Conservation (phyloP, 2,329 filamentous ascomycete species). For the Paecilomyces dactylethromorphus region DNA sequence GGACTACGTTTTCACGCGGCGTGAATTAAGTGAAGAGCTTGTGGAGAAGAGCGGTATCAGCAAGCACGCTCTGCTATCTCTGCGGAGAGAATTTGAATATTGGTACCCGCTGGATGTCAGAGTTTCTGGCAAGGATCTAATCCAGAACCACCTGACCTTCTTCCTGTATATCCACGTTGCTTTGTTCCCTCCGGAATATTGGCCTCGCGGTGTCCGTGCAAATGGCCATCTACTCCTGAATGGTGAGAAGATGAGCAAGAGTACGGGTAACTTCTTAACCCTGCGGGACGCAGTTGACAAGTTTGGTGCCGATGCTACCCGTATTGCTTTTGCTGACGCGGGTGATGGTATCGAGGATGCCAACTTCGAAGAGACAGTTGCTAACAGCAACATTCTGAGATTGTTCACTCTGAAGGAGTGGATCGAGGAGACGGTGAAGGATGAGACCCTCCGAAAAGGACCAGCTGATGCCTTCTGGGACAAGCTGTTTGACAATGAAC, state of each 20-base stretch:
- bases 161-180: constrained; percentile 91
- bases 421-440: constrained; percentile 77
- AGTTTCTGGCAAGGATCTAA: constrained; percentile 85
- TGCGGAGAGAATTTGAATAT: constrained; percentile 92
- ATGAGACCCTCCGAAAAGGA: constrained; percentile 70
- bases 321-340: constrained; percentile 87
- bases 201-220: constrained; percentile 76
- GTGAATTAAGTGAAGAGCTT: constrained; percentile 61
- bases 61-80: constrained; percentile 64
- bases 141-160: constrained; percentile 92
- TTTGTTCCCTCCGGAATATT: constrained; percentile 80
- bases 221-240: constrained; percentile 95
- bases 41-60: constrained; percentile 62
- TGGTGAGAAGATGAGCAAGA: constrained; percentile 98
- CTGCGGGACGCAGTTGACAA: constrained; percentile 79
- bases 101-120: constrained; percentile 91
- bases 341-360: constrained; percentile 92
- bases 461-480: constrained; percentile 75
- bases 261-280: constrained; percentile 94
- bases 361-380: constrained; percentile 94
- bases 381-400: constrained; percentile 83
- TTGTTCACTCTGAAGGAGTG: constrained; percentile 80
- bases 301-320: constrained; percentile 87
- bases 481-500: constrained; percentile 84
- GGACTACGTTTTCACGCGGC: constrained; percentile 87